Evolutionary conservation across 345 rosid species (phyloP).

Genomic region (Aethionema arabicum): DNA sequence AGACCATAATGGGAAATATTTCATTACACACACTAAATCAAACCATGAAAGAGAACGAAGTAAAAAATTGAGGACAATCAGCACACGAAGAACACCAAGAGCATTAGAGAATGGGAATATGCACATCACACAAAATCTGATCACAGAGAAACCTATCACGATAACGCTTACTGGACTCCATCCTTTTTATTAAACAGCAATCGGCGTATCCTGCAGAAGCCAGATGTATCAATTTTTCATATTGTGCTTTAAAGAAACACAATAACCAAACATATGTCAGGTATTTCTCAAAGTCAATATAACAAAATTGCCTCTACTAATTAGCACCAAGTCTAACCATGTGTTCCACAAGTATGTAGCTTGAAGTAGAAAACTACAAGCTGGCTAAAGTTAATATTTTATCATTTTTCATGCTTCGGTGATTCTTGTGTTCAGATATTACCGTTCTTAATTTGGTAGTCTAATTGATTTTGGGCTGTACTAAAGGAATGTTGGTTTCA

Average conservation of each 20-base stretch:
- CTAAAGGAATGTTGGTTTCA: background rate
- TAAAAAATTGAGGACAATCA: background rate
- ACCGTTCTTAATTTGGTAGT: too few species aligned
- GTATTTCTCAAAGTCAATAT: background rate
- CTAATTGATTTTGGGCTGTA: background rate
- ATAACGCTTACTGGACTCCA: slow-evolving; percentile 19
- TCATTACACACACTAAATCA: too few species aligned
- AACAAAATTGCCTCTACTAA: slow-evolving; percentile 5
- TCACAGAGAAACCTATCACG: too few species aligned
- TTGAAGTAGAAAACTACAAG: too few species aligned
- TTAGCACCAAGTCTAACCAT: background rate
- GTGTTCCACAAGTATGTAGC: too few species aligned
- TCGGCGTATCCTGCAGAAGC: slow-evolving; percentile 65
- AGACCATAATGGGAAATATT: too few species aligned
- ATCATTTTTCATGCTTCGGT: too few species aligned
- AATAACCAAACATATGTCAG: background rate
- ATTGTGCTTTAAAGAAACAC: slow-evolving; percentile 2
- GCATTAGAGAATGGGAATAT: background rate
- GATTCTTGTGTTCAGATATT: too few species aligned
- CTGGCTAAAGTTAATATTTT: too few species aligned
- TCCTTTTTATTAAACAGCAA: slow-evolving; percentile 53
- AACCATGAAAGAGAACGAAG: background rate
- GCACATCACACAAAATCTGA: too few species aligned
- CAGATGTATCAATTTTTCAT: slow-evolving; percentile 7
- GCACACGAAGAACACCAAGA: background rate